Evolutionary conservation across 805 yeast genomes (phyloP).

Genomic region (Candida manassasensis): DNA sequence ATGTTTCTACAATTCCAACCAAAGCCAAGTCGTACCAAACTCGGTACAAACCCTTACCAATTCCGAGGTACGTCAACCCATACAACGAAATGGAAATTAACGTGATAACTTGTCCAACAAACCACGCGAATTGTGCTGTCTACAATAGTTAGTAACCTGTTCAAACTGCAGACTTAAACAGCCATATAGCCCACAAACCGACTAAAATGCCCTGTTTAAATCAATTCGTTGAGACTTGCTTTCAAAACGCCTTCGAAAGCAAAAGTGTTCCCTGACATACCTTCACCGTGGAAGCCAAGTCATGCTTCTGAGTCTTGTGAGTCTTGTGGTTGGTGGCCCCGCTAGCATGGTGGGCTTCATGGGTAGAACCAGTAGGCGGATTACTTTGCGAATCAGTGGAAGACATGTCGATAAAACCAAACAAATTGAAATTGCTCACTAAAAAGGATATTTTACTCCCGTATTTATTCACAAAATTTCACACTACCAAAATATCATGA

Average conservation of each 20-base stretch:
- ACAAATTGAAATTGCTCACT: too few species aligned
- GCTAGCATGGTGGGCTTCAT: neutral
- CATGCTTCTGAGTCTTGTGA: constrained; percentile 7
- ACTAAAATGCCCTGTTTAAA: too few species aligned
- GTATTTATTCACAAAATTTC: too few species aligned
- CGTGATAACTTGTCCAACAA: constrained; percentile 41
- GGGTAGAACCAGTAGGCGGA: neutral
- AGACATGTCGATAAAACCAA: neutral
- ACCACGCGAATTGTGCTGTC: constrained; percentile 75
- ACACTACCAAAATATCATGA: too few species aligned
- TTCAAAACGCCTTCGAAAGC: too few species aligned
- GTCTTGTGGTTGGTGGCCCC: neutral
- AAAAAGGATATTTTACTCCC: too few species aligned
- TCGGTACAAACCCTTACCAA: constrained; percentile 19
- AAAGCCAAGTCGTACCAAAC: constrained; percentile 56
- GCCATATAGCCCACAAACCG: too few species aligned
- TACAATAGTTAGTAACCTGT: constrained; percentile 18
- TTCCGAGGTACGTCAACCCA: constrained; percentile 28
- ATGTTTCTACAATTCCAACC: constrained; percentile 64
- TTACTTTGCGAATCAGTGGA: neutral
- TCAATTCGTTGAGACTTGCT: too few species aligned
- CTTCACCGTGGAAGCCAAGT: constrained; percentile 18
- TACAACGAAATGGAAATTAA: constrained; percentile 27
- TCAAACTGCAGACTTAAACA: too few species aligned
- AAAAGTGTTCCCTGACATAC: constrained; percentile 11